Conservation (phyloP, 2,329 filamentous ascomycete species). For the Cladosporium oxysporum region DNA sequence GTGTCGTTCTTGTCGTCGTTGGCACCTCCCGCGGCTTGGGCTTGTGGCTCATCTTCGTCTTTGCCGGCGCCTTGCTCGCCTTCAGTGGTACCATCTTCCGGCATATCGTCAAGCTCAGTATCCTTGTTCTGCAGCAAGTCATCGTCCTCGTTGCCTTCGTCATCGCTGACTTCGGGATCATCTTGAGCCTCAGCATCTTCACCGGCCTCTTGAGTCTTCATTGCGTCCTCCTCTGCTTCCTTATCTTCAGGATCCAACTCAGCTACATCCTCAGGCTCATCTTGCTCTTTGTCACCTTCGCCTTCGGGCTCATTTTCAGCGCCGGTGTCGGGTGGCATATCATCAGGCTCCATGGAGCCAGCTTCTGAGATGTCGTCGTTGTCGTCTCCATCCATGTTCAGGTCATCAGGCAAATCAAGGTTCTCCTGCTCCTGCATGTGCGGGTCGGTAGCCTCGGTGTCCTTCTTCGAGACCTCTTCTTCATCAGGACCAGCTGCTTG, state of each 20-base stretch:
- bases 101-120: conserved; percentile 24
- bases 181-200: conserved; percentile 42
- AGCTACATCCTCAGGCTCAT: conserved; percentile 47
- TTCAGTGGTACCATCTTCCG: conserved; percentile 26
- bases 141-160: conserved; percentile 23
- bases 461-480: conserved; percentile 67
- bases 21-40: conserved; percentile 17
- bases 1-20: conserved; percentile 48
- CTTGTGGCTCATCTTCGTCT: conserved; percentile 58
- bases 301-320: conserved; percentile 29
- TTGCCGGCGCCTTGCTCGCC: conserved; percentile 52
- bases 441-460: conserved; percentile 67
- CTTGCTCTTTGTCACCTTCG: conserved; percentile 39
- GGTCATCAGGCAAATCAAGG: conserved; percentile 82
- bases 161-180: conserved; percentile 20
- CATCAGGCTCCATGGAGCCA: conserved; percentile 20
- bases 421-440: conserved; percentile 80
- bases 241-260: conserved; percentile 44
- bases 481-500: conserved; percentile 44
- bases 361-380: conserved; percentile 43
- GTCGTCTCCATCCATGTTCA: conserved; percentile 71
- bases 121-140: conserved; percentile 26
- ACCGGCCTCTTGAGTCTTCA: conserved; percentile 47
- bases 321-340: conserved; percentile 23
- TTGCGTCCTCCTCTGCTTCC: conserved; percentile 48